Conservation (phyloP, 352 stramenopile species). For the Globisporangium carolinianum region DNA sequence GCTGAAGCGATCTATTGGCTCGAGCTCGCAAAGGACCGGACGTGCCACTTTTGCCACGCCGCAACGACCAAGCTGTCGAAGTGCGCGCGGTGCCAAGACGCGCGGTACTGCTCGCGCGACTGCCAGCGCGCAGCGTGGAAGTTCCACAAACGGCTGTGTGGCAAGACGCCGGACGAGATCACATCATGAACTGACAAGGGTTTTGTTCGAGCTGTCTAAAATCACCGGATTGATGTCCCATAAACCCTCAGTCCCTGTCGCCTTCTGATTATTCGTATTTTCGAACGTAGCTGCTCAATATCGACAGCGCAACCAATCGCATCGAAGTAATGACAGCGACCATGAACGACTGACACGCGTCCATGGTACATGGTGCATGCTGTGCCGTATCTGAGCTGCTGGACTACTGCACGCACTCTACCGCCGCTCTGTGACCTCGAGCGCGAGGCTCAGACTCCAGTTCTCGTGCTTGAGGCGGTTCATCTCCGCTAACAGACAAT, state of each 20-base stretch:
- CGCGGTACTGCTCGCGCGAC: constrained; percentile 75
- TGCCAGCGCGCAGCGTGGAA: constrained; percentile 78
- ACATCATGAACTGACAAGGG: not conserved
- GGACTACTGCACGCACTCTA: not conserved
- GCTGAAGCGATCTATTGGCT: constrained; percentile 70
- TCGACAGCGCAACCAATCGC: too few relatives aligned
- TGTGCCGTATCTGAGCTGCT: not conserved
- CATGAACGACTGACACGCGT: not conserved
- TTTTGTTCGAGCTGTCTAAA: too few relatives aligned
- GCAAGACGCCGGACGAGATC: constrained; percentile 48
- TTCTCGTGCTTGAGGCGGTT: constrained; percentile 63
- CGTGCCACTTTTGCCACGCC: constrained; percentile 59
- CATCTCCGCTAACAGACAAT: constrained; percentile 42
- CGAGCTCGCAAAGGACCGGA: constrained; percentile 41
- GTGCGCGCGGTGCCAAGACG: constrained; percentile 60
- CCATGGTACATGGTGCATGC: constrained; percentile 4
- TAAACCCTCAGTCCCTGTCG: too few relatives aligned
- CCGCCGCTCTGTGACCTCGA: constrained; percentile 45
- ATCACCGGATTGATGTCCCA: too few relatives aligned
- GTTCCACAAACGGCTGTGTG: constrained; percentile 70
- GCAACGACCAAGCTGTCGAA: constrained; percentile 43
- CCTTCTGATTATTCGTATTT: too few relatives aligned
- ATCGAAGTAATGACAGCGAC: not conserved
- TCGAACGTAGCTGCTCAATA: too few relatives aligned
- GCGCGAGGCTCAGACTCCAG: constrained; percentile 54